Percentiles rank a stretch among this genome's conserved stretches.
Evolutionary conservation across 2,329 filamentous ascomycete species (phyloP).

Genomic region (Zasmidium citrigriseum): DNA sequence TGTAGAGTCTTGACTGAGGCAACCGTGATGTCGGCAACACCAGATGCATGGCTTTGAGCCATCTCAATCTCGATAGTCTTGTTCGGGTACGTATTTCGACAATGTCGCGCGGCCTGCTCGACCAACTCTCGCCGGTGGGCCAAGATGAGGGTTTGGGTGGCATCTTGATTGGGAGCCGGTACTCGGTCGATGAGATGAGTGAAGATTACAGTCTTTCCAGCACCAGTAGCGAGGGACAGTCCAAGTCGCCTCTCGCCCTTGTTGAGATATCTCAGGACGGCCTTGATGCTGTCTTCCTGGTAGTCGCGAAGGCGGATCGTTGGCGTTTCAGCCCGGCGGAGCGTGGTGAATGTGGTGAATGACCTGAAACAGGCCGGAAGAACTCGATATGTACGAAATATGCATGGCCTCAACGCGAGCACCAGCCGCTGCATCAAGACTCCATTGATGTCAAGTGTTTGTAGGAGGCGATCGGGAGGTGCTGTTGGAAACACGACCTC

Average conservation of each 20-base stretch:
- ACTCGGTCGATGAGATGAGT: slow-evolving; percentile 88
- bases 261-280: slow-evolving; percentile 68
- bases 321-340: not conserved
- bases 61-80: slow-evolving; percentile 90
- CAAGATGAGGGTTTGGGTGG: slow-evolving; percentile 81
- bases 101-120: slow-evolving; percentile 89
- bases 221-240: slow-evolving; percentile 81
- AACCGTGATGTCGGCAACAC: slow-evolving; percentile 85
- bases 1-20: slow-evolving; percentile 85
- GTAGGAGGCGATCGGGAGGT: not conserved
- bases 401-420: not conserved
- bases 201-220: slow-evolving; percentile 91
- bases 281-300: slow-evolving; percentile 84
- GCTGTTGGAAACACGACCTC: not conserved
- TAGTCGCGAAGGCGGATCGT: slow-evolving; percentile 65
- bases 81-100: slow-evolving; percentile 73
- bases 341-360: not conserved
- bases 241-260: slow-evolving; percentile 75
- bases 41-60: slow-evolving; percentile 74
- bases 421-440: not conserved
- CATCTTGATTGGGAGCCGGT: slow-evolving; percentile 54
- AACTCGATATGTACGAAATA: too few relatives aligned
- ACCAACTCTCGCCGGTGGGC: slow-evolving; percentile 92
- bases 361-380: not conserved
- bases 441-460: not conserved